Base-by-base conservation (phyloP, 495 filamentous ascomycete genomes). In the Usnea hakonensis region DNA sequence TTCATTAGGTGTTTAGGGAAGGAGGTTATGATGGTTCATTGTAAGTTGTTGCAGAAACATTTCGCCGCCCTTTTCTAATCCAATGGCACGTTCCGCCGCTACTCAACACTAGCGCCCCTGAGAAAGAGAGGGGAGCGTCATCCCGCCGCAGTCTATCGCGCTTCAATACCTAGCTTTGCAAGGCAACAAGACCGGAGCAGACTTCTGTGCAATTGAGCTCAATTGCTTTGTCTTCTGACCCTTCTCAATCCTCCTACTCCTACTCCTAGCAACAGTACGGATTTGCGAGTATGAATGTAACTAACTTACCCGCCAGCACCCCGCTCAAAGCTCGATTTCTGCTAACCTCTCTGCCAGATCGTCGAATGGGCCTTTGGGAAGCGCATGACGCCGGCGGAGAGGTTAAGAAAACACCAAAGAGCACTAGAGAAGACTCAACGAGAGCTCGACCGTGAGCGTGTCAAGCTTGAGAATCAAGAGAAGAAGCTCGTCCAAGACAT, bases 281-380 rank as follows among this genome's bases (percentile, higher is more conserved):
- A 13, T 55, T 23, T 26, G 10, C 55, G 71, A 78, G 40, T 48
- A 88, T 88, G 85, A 88, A 88, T 78, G 85, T 85, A 71, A 72
- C 79, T 35, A 41, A 23, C 17, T 35, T 23, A 26, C 30, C 46
- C 50, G 17, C 16, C 53, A 38, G 43, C n/a, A 26, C 52, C 58
- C 48, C 55, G 38, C 60, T 67, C 70, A 3, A 8, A 6, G 17
- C 13, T 36, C n/a, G 48, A 19, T 40, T 44, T 77, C 26, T 61
- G 57, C 65, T 70, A 55, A 61, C 52, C 52, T 28, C 44, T 35
- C 53, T 23, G 57, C 36, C 66, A 96, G 91, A 86, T 97, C 77
- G 79, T 97, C 58, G 93, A 97, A 84, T 97, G 93, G 93, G 94
- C 94, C 36, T 97, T 97, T 74, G 93, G 93, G 65, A 95, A 95